A percentile compares a stretch with the other conserved stretches of the same genome.
phyloP scores from a whole-genome alignment of 1,139 yeast genomes.

The Yamadazyma sp. region DNA sequence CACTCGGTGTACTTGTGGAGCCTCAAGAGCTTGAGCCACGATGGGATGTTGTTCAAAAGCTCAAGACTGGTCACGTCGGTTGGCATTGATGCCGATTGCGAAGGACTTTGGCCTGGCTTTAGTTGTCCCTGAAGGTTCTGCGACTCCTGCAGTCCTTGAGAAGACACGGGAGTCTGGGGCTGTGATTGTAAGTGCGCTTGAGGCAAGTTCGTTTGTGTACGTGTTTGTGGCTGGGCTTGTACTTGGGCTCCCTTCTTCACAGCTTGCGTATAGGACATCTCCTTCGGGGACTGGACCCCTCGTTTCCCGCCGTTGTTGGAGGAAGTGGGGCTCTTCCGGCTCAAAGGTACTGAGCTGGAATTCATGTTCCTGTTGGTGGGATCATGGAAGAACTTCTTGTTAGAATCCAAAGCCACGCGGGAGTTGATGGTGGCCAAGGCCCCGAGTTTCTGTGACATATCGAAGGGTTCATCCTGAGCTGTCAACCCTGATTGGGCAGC shows the following conservation, averaged over 20 bases:
- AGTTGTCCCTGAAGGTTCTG: conserved; percentile 9
- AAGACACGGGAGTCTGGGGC: background rate
- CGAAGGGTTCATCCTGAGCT: conserved; percentile 22
- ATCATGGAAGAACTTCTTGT: conserved; percentile 37
- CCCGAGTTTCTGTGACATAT: conserved; percentile 53
- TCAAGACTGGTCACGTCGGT: conserved; percentile 64
- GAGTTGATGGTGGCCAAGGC: conserved; percentile 65
- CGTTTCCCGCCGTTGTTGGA: conserved; percentile 8
- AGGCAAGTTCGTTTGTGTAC: background rate
- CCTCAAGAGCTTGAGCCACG: conserved; percentile 87
- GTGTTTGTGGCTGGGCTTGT: conserved; percentile 12
- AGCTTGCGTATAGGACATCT: background rate
- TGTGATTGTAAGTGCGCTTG: background rate
- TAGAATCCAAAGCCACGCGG: conserved; percentile 58
- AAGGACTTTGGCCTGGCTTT: conserved; percentile 2
- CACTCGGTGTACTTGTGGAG: conserved; percentile 92
- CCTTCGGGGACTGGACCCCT: conserved; percentile 6
- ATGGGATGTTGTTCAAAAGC: conserved; percentile 76
- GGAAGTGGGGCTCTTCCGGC: conserved; percentile 17
- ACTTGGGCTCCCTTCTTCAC: background rate
- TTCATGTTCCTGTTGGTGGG: conserved; percentile 36
- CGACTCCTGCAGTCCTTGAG: conserved; percentile 1
- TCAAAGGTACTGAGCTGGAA: conserved; percentile 40
- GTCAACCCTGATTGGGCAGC: conserved; percentile 24
- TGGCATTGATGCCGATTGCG: conserved; percentile 48